Evolutionary conservation across 2,329 filamentous ascomycete genomes (phyloP), one percentile per base, ranked within the genome.

Genomic region (Ophiostoma angusticollis): DNA sequence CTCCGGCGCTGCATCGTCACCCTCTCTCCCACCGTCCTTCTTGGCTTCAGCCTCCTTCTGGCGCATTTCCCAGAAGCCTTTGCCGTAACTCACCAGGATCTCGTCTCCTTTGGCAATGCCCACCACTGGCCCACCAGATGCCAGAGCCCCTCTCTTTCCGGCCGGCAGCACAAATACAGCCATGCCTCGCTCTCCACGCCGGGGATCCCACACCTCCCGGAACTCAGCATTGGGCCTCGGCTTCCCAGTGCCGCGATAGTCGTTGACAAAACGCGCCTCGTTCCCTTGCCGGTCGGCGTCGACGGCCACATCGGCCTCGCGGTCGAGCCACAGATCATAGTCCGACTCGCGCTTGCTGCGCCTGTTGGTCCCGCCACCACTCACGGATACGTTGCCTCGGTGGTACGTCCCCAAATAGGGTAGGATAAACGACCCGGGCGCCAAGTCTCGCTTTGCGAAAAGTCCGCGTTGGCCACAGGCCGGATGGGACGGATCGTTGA

Each of bases 241-340:
- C 12, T 44, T 37, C 0, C 50, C 60, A 2, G 80, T 63, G 4
- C 76, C 74, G 6, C 77, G 62, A 49, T 74, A 81, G 55, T 81
- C 77, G 50, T 81, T 81, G 32, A 79, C 65, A 48, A 78, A 80
- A 9, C 77, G 61, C 2, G 70, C 75, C 58, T 81, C 77, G 49
- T 79, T 80, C 9, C 76, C 76, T 38, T 56, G 57, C 27, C 52
- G 53, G 13, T 62, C 66, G 4, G 76, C 77, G 49, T 81, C 77
- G 4, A 80, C 68, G 3, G 74, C 74, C 1, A 77, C 58, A 13
- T 66, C 68, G 0, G 56, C 62, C 16, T 68, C 72, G 16, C 65
- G 61, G 54, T 76, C 72, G 16, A 80, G 59, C 64, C 72, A 77
- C 19, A 81, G 59, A 52, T 80, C 77, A 51, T 80, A 80, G 56